These are phyloP conservation scores for Aspergillus bridgeri DNA, from an alignment of 495 filamentous ascomycete species.

Conservation along the genomic window DNA sequence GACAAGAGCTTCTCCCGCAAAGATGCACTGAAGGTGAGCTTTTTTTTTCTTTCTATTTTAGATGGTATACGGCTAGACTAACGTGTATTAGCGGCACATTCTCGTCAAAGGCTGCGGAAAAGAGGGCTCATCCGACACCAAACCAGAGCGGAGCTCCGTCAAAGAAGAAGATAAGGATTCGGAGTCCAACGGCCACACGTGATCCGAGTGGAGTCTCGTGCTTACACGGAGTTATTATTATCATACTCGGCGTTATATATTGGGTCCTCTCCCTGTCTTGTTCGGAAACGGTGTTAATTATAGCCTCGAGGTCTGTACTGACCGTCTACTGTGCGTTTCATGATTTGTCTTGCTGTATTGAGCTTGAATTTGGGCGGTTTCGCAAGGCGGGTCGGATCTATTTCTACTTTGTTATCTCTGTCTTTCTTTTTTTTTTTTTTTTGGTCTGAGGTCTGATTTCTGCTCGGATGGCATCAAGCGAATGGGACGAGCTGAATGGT, in stretches of 20 bases:
- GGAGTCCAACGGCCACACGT: slow-evolving; percentile 7
- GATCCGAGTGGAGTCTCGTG: neutral
- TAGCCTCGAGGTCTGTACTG: neutral
- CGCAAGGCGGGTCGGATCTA: neutral
- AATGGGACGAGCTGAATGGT: neutral
- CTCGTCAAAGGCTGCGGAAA: slow-evolving; percentile 90
- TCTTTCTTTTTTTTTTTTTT: neutral
- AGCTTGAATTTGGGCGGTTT: slow-evolving; percentile 2
- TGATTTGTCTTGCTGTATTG: neutral
- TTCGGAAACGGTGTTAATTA: neutral
- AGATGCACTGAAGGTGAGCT: slow-evolving; percentile 88
- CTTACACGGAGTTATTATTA: neutral
- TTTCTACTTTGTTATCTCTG: neutral
- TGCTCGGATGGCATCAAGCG: slow-evolving; percentile 2
- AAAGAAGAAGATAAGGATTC: slow-evolving; percentile 20
- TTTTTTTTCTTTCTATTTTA: slow-evolving; percentile 11
- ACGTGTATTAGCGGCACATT: slow-evolving; percentile 69
- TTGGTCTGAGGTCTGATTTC: slow-evolving; percentile 1
- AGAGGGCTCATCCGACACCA: slow-evolving; percentile 28
- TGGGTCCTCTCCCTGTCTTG: neutral
- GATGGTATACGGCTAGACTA: slow-evolving; percentile 11
- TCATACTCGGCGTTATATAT: neutral
- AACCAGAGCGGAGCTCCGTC: slow-evolving; percentile 1
- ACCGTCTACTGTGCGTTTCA: slow-evolving; percentile 1
- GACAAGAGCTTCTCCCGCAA: slow-evolving; percentile 97